A percentile compares a stretch with the other conserved stretches of the same genome.
Evolutionary conservation across 768 basidiomycete species (phyloP).

Genomic region (Chalciporus piperatus): DNA sequence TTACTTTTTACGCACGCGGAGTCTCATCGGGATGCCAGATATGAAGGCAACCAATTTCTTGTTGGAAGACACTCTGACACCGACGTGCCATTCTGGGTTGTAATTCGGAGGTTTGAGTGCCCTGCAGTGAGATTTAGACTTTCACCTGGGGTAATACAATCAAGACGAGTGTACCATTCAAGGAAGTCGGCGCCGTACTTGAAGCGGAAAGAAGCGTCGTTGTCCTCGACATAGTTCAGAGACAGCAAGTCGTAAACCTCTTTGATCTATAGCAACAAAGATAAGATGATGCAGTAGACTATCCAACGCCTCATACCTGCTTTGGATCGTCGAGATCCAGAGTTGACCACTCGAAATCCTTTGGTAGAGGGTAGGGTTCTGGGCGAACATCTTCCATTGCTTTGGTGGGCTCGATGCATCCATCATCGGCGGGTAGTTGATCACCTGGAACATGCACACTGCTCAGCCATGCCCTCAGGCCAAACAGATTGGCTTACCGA

Average conservation of each 20-base stretch:
- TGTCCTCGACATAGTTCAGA: slow-evolving; percentile 94
- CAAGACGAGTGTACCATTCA: slow-evolving; percentile 58
- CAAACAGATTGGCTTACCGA: slow-evolving; percentile 43
- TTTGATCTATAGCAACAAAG: slow-evolving; percentile 53
- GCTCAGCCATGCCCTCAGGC: background rate
- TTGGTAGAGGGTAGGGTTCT: slow-evolving; percentile 84
- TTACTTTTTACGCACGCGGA: slow-evolving; percentile 84
- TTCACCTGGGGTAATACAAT: background rate
- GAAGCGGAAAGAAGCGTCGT: slow-evolving; percentile 94
- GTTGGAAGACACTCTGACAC: slow-evolving; percentile 86
- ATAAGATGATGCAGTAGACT: no score
- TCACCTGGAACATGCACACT: slow-evolving; percentile 45
- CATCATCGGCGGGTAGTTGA: slow-evolving; percentile 67
- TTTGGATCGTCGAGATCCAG: slow-evolving; percentile 75
- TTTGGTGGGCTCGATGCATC: slow-evolving; percentile 83
- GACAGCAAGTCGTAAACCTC: slow-evolving; percentile 93
- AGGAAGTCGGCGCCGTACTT: slow-evolving; percentile 94
- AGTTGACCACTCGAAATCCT: slow-evolving; percentile 88
- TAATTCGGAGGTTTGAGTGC: slow-evolving; percentile 94
- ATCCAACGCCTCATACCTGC: slow-evolving; percentile 47
- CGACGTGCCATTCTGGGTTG: slow-evolving; percentile 91
- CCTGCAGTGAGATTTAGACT: slow-evolving; percentile 44
- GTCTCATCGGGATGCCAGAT: slow-evolving; percentile 81
- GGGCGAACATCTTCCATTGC: slow-evolving; percentile 78
- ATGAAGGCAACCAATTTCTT: slow-evolving; percentile 97